Evolutionary conservation across 768 basidiomycete genomes (phyloP), one percentile per base, ranked within the genome.

Genomic region (Serendipita vermifera): DNA sequence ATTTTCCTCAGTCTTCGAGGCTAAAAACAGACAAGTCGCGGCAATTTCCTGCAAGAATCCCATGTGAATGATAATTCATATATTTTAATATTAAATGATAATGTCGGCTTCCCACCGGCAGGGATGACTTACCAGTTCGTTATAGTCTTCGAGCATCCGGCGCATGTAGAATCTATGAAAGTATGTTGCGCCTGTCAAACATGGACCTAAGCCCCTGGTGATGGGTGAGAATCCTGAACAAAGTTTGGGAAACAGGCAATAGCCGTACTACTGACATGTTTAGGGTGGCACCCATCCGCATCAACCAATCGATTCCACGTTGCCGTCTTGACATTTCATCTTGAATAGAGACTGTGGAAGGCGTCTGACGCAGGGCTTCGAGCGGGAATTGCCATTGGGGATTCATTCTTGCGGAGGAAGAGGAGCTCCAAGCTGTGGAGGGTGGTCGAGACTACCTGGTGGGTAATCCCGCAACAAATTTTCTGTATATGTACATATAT

Each of bases 161-260:
- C 88, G 77, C 87, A 91, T 88, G 67, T 86, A 91, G 68, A 91
- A 91, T 11, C 89, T 77, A 67, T 91, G 89, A 61, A 90, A 88
- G 85, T 88, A 91, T 4, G 84, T 86, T 24, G 87, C 87, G 24
- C 89, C 87, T 24, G 89, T 87, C 63, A 84, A 84, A 72, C 89
- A 78, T 13, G 87, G 86, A 14, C 86, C 82, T 20, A 82, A 80
- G 26, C 85, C 84, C 48, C 88, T 91, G 65, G 56, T 41, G 33
- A 46, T 33, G 60, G n/a, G n/a, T n/a, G n/a, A n/a, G n/a, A n/a
- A n/a, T n/a, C n/a, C n/a, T n/a, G n/a, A n/a, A n/a, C n/a, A n/a
- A n/a, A n/a, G n/a, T n/a, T n/a, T n/a, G n/a, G n/a, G n/a, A n/a
- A n/a, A n/a, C n/a, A n/a, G n/a, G n/a, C n/a, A n/a, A n/a, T n/a